Base-by-base conservation (phyloP, 495 filamentous ascomycete genomes). In the Talaromyces wortmannii region DNA sequence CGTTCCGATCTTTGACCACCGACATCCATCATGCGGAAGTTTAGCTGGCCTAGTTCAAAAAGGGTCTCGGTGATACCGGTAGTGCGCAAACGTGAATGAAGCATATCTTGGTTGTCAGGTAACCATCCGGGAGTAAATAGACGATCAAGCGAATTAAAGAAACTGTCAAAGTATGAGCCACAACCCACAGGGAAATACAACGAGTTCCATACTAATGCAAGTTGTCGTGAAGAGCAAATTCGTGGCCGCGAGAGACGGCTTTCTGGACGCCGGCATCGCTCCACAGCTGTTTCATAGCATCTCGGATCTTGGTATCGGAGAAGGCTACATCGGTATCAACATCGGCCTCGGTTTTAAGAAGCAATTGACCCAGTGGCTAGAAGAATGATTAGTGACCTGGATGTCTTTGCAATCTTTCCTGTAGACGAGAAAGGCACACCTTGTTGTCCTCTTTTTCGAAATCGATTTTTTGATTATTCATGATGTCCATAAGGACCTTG, bases 21-120 rank as follows among this genome's bases (percentile, higher is more conserved):
- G 56, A 98, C 94, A 64, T 98, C 94, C 75, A 97, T 97, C 94
- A 98, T 98, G 50, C 91, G 85, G 70, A 97, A 98, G 59, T 92
- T 97, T 68, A 97, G 83, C 59, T 92, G 84, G 30, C 92, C 92
- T 18, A 97, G 79, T 67, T 96, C 92, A 72, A 98, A 98, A 56
- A 95, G 77, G 0, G 94, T 97, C 70, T 98, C 94, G 40, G 91
- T 98, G 58, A 98, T 98, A 63, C 94, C 94, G 7, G 94, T 97
- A 15, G 92, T 97, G 60, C 92, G 83, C 67, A 97, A 74, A 63
- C 94, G 85, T 31, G 94, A 95, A 49, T 94, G 89, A 31, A 98
- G 79, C 57, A 98, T 86, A 71, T 98, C 94, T 72, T 98, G 94
- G 63, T 98, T 92, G 61, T 88, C 91, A n/a, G 94, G 94, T 48